Evolutionary conservation across 352 stramenopile species (phyloP), one percentile per base, ranked within the genome.

Genomic region (Pythium brachiatum): DNA sequence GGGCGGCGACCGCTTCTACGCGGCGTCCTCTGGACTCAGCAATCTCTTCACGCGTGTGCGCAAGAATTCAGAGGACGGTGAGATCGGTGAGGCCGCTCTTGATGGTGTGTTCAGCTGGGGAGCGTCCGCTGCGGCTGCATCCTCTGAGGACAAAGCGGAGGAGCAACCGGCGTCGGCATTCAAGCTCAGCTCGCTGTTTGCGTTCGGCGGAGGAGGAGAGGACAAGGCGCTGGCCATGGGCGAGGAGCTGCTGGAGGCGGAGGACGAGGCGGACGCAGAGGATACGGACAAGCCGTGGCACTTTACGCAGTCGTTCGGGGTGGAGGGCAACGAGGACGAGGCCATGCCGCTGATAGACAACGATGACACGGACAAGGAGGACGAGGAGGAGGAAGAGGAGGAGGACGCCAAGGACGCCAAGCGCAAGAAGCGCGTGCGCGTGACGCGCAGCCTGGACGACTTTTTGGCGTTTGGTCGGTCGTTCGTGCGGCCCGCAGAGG

Each of bases 21-120:
- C 75, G 21, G 89, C 82, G 4, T 81, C 78, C 2, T 77, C 69
- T 26, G 62, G 64, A 18, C 69, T 94, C 12, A 78, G 76, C n/a
- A 82, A 73, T 34, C 60, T 94, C 39, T 94, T 94, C 57, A 79
- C 81, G 1, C 81, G 84, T 38, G 80, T 94, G 20, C 84, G 84
- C 29, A 88, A 86, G 64, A 94, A 94, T 60, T 94, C 84, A 46
- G 84, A 94, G 50, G 84, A 94, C 47, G 84, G 84, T 20, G 73
- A 84, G 27, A 80, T 79, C 56, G 83, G 83, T 12, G 84, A 94
- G 66, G 81, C 84, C 25, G 84, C 84, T 2, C 64, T 94, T 7
- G 84, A 94, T 66, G 84, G 84, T 31, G 75, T 94, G 13, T 80
- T 88, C 70, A 56, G 70, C 2, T 70, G 59, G 60, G 16, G 56